Evolutionary conservation across 164 flowering plant species (phyloP).

Genomic region (Houttuynia cordata): DNA sequence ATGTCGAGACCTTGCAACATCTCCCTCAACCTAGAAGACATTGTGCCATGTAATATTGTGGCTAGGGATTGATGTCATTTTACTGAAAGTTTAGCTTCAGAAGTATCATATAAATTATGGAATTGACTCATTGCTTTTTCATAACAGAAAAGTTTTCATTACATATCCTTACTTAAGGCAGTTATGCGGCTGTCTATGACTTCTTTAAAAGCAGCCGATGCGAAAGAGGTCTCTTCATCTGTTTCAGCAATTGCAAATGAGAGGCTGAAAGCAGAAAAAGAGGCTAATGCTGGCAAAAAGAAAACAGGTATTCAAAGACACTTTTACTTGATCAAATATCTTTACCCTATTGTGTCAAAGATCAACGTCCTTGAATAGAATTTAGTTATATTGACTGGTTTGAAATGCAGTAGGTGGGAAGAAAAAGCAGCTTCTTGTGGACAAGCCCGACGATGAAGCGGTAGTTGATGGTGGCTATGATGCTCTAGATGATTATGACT

Average conservation of each 20-base stretch:
- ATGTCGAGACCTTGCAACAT: too few relatives aligned
- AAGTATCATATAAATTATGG: not conserved
- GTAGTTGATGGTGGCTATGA: slow-evolving; percentile 36
- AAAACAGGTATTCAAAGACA: slow-evolving; percentile 44
- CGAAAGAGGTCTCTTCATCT: slow-evolving; percentile 85
- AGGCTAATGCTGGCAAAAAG: slow-evolving; percentile 83
- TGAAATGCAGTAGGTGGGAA: slow-evolving; percentile 29
- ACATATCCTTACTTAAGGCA: slow-evolving; percentile 66
- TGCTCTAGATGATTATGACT: slow-evolving; percentile 65
- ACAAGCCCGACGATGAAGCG: slow-evolving; percentile 63
- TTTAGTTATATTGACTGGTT: not conserved
- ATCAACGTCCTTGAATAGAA: not conserved
- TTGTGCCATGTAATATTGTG: too few relatives aligned
- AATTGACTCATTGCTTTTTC: not conserved
- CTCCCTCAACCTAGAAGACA: too few relatives aligned
- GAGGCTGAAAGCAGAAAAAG: slow-evolving; percentile 89
- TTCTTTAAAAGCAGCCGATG: slow-evolving; percentile 76
- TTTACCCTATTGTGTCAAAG: not conserved
- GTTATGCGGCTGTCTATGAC: slow-evolving; percentile 81
- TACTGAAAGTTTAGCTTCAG: too few relatives aligned
- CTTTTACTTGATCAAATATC: too few relatives aligned
- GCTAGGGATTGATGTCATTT: too few relatives aligned
- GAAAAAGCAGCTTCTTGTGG: slow-evolving; percentile 76
- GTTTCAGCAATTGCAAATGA: slow-evolving; percentile 87
- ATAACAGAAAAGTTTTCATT: slow-evolving; percentile 92